Percentiles rank a stretch among this genome's conserved stretches.
Evolutionary conservation across 2,329 filamentous ascomycete species (phyloP).

Genomic region (Colletotrichum costaricense): DNA sequence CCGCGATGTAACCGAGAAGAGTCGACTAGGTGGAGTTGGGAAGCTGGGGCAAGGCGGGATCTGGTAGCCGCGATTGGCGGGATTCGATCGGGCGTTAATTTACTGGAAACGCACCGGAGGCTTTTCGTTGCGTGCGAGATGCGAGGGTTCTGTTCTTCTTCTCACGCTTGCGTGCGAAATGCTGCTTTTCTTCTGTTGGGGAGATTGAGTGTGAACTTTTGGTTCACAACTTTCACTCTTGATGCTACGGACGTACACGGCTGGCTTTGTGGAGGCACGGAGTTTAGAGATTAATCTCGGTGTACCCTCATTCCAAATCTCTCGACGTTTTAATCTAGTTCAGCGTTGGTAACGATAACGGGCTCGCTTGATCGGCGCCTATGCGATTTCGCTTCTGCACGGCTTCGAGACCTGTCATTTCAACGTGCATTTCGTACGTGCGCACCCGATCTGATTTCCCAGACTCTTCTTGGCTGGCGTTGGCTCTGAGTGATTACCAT

Average conservation of each 20-base stretch:
- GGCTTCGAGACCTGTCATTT: background rate
- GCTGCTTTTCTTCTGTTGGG: background rate
- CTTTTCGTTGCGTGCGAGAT: background rate
- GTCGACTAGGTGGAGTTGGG: background rate
- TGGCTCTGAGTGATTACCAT: background rate
- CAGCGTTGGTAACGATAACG: background rate
- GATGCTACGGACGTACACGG: background rate
- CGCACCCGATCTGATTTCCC: background rate
- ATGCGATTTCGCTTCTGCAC: background rate
- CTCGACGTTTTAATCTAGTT: background rate
- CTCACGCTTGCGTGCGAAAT: background rate
- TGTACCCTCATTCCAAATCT: background rate
- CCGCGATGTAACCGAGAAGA: background rate
- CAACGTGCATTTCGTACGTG: background rate
- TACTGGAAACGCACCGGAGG: background rate
- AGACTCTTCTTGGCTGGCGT: background rate
- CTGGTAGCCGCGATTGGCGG: constrained; percentile 36
- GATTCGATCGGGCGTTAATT: constrained; percentile 18
- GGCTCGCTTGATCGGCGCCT: background rate
- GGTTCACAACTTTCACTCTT: background rate
- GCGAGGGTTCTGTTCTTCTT: background rate
- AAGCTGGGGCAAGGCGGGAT: constrained; percentile 4
- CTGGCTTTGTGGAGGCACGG: background rate
- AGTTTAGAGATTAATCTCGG: background rate
- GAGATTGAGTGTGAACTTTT: background rate